Percentiles rank a stretch among this genome's conserved stretches.
phyloP scores from a whole-genome alignment of 352 stramenopile species.

The Pythium oligandrum region DNA sequence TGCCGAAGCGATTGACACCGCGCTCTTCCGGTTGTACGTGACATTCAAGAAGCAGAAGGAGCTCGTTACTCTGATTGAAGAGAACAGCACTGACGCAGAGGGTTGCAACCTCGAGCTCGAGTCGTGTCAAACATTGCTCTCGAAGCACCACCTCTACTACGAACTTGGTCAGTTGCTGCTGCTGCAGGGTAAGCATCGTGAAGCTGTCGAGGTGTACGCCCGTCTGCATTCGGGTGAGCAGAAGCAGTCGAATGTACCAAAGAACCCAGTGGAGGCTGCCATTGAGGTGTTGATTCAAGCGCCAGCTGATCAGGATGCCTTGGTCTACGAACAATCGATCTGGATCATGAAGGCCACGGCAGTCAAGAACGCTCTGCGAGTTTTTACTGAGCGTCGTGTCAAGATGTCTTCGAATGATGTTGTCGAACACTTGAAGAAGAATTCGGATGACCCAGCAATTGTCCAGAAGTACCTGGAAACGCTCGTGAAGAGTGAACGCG shows the following conservation, averaged over 20 bases:
- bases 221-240: conserved; percentile 73
- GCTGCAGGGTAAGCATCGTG: conserved; percentile 59
- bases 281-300: conserved; percentile 85
- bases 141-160: conserved; percentile 78
- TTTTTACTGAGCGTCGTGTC: conserved; percentile 76
- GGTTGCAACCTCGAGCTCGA: conserved; percentile 62
- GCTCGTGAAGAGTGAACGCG: conserved; percentile 49
- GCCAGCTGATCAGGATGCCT: conserved; percentile 66
- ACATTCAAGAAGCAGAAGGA: conserved; percentile 80
- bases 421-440: conserved; percentile 65
- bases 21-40: conserved; percentile 76
- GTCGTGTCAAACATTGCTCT: conserved; percentile 56
- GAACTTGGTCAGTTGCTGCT: conserved; percentile 67
- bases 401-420: conserved; percentile 75
- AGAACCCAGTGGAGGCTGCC: conserved; percentile 83
- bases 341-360: conserved; percentile 79
- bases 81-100: conserved; percentile 48
- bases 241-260: conserved; percentile 84
- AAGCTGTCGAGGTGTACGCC: conserved; percentile 81
- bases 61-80: conserved; percentile 65
- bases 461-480: conserved; percentile 82
- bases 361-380: conserved; percentile 71
- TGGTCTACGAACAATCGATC: conserved; percentile 86
- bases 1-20: conserved; percentile 81
- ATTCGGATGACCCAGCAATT: conserved; percentile 67